Evolutionary conservation across 225 moss, liverwort and hornwort species (phyloP), one percentile per base, ranked within the genome.

Genomic region (Bryoerythrophyllum caledonicum): DNA sequence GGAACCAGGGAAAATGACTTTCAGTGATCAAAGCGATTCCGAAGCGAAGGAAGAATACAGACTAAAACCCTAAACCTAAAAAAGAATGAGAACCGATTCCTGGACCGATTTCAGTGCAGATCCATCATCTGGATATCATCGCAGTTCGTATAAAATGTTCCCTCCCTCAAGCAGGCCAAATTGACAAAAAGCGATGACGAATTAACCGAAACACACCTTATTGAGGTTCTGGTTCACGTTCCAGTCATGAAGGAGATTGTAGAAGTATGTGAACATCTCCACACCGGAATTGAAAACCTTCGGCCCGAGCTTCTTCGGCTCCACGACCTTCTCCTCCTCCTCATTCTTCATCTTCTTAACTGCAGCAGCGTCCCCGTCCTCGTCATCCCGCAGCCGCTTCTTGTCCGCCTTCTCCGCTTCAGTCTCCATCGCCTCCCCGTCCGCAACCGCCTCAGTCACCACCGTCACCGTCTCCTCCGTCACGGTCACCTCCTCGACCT

Each of bases 191-290:
- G 30, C 30, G n/a, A n/a, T n/a, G n/a, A n/a, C n/a, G n/a, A n/a
- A n/a, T n/a, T n/a, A n/a, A n/a, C n/a, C n/a, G n/a, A n/a, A n/a
- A n/a, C n/a, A n/a, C 38, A 93, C 93, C 93, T 90, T 93, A 48
- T 95, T 99, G 4, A 93, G 19, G 71, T 91, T 85, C 43, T 84
- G 83, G 63, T 99, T 88, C 13, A 88, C 13, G 59, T 80, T 85
- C 99, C 99, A 99, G 4, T 74, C 84, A 59, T 99, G 99, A 0
- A 99, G 82, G 55, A 99, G 74, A 54, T 99, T 90, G 63, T 99
- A 99, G 51, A 95, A 92, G 78, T 99, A 99, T n/a, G 87, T 86
- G 25, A 99, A 95, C 91, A 95, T 86, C 48, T 95, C 90, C 21
- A 95, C 90, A 10, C 79, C 57, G 26, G 86, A 79, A 0, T 79